Percentiles rank a stretch among this genome's conserved stretches.
Evolutionary conservation across 1,139 yeast species (phyloP).

Genomic region (Yamadazyma epiphylla): DNA sequence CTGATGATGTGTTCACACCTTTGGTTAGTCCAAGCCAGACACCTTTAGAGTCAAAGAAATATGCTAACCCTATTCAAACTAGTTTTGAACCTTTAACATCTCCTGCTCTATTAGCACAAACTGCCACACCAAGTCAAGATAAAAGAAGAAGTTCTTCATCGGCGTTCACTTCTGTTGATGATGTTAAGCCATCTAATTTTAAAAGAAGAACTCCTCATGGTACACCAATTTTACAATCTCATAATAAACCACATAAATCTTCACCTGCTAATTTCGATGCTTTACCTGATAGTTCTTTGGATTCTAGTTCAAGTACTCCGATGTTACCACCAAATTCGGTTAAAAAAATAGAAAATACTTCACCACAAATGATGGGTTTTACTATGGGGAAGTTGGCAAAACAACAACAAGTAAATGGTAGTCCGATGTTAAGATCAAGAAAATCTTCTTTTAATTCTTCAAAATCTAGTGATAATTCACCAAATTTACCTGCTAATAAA

Average conservation of each 20-base stretch:
- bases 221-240: constrained; percentile 40
- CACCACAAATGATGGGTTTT: constrained; percentile 41
- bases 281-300: constrained; percentile 33
- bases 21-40: constrained; percentile 72
- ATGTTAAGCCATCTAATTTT: constrained; percentile 14
- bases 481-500: constrained; percentile 11
- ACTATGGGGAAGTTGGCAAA: constrained; percentile 48
- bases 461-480: constrained; percentile 17
- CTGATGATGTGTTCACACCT: constrained; percentile 64
- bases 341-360: constrained; percentile 19
- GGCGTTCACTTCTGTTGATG: constrained; percentile 30
- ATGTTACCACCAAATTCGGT: constrained; percentile 39
- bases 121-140: constrained; percentile 4
- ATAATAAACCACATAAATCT: constrained; percentile 11
- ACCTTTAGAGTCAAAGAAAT: constrained; percentile 45
- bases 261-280: constrained; percentile 23
- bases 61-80: constrained; percentile 26
- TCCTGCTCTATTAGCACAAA: constrained; percentile 59
- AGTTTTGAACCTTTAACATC: constrained; percentile 54
- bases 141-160: constrained; percentile 36
- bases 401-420: constrained; percentile 21
- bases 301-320: constrained; percentile 19
- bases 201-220: constrained; percentile 47
- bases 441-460: constrained; percentile 14
- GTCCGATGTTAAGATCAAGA: constrained; percentile 11